phyloP scores from a whole-genome alignment of 257 asterid species.

The Anisodus acutangulus region DNA sequence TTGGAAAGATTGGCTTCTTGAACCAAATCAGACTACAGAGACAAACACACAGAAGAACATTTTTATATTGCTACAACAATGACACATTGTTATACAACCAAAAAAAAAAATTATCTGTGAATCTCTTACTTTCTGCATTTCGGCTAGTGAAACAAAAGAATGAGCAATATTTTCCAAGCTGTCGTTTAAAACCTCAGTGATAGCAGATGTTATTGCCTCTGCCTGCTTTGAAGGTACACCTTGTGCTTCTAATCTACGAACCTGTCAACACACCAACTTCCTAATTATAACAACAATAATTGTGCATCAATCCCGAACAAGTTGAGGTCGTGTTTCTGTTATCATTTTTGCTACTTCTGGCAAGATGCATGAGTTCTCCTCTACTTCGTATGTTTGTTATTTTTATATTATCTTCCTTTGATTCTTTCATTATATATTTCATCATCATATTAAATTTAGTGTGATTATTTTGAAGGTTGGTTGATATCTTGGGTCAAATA shows the following conservation, averaged over 20 bases:
- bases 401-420: not conserved
- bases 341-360: constrained; percentile 69
- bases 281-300: not conserved
- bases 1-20: constrained; percentile 57
- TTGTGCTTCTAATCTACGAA: constrained; percentile 64
- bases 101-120: not conserved
- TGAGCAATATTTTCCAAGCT: constrained; percentile 59
- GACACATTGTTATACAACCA: not conserved
- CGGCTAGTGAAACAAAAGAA: constrained; percentile 54
- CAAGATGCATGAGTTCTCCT: constrained; percentile 75
- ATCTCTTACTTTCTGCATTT: constrained; percentile 64
- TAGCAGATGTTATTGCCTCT: constrained; percentile 68
- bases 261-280: constrained; percentile 39
- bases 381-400: constrained; percentile 54
- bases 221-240: constrained; percentile 66
- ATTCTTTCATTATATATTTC: not conserved
- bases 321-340: constrained; percentile 49
- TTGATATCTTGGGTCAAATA: constrained; percentile 76
- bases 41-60: constrained; percentile 11
- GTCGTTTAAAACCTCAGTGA: constrained; percentile 56
- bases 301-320: not conserved
- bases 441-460: not conserved
- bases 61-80: not conserved
- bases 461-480: constrained; percentile 49
- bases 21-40: constrained; percentile 48